phyloP scores from a whole-genome alignment of 1,284 basidiomycete genomes.

The Calocybe gambosa region DNA sequence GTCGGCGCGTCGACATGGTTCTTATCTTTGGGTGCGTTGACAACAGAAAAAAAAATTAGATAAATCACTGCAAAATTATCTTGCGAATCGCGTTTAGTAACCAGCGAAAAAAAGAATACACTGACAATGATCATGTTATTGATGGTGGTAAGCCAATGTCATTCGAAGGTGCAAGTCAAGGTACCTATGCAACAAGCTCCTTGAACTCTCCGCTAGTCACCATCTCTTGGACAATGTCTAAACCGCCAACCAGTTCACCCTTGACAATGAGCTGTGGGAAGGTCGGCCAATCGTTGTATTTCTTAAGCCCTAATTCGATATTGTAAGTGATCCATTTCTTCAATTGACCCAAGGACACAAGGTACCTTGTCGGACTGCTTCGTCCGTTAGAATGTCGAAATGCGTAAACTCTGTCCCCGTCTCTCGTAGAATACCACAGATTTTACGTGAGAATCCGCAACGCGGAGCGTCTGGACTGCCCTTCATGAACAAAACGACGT shows the following conservation, averaged over 20 bases:
- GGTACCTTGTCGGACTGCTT: conserved; percentile 50
- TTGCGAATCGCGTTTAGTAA: too few relatives aligned
- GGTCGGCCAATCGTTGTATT: conserved; percentile 90
- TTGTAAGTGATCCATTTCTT: conserved; percentile 41
- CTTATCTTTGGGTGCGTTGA: too few relatives aligned
- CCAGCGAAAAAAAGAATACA: too few relatives aligned
- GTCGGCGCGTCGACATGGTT: too few relatives aligned
- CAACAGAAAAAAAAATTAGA: too few relatives aligned
- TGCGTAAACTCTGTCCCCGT: conserved; percentile 75
- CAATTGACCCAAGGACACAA: not conserved
- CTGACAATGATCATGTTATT: too few relatives aligned
- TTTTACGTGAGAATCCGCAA: conserved; percentile 92
- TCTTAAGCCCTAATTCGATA: conserved; percentile 51
- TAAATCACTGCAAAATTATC: too few relatives aligned
- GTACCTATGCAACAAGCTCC: conserved; percentile 25
- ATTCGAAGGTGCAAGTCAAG: too few relatives aligned
- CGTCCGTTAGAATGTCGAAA: conserved; percentile 88
- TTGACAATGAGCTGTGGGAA: conserved; percentile 94
- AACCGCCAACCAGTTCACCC: conserved; percentile 92
- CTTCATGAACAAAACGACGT: conserved; percentile 97
- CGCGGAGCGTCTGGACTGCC: conserved; percentile 80
- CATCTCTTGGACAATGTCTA: conserved; percentile 81
- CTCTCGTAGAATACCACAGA: conserved; percentile 78
- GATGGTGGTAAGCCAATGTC: too few relatives aligned
- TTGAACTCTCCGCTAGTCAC: conserved; percentile 43